Base-by-base conservation (phyloP, 1,284 basidiomycete species). In the Porodaedalea pini region DNA sequence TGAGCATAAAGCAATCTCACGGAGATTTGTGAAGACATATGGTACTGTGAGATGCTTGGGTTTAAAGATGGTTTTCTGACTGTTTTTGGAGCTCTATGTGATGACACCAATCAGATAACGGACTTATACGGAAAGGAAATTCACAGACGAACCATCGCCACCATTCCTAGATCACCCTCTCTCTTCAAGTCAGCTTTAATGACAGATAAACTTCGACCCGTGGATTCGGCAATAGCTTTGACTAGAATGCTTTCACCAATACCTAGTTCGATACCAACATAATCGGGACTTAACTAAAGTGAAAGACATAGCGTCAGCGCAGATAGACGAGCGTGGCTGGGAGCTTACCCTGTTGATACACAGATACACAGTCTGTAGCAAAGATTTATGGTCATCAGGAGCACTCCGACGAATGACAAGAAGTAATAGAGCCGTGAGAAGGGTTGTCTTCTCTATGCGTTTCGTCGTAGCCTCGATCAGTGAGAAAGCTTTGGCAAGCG, bases 391-490 rank as follows among this genome's bases (percentile, higher is more conserved):
- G 62, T 92, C 88, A 51, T 83, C 86, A 54, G 84, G 77, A 2
- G 81, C 83, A 61, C 92, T 90, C 34, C 91, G 80, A 68, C 88
- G 84, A 51, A 98, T 95, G 41, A 99, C 94, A 10, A 95, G 83
- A 3, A 94, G 75, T 37, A 99, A 78, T 69, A 98, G 92, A 1
- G 90, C 80, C 0, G 94, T 98, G 25, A 99, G 80, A 60, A 94
- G 78, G 1, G 93, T 83, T 4, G 86, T 91, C 71, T 98, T 99
- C 71, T 97, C 94, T 37, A 98, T 75, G 5, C 97, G 90, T 69
- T 98, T 99, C 1, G 95, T 98, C 0, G 97, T 99, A 2, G 86
- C 85, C 71, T 98, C 95, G 62, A 99, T 98, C 52, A 91, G 76
- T 31, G 86, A 81, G 68, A 99, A 99, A 0, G 91, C 86, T 61